Base-by-base conservation (phyloP, 2,329 filamentous ascomycete genomes). In the Rhexocercosporidium sp. region DNA sequence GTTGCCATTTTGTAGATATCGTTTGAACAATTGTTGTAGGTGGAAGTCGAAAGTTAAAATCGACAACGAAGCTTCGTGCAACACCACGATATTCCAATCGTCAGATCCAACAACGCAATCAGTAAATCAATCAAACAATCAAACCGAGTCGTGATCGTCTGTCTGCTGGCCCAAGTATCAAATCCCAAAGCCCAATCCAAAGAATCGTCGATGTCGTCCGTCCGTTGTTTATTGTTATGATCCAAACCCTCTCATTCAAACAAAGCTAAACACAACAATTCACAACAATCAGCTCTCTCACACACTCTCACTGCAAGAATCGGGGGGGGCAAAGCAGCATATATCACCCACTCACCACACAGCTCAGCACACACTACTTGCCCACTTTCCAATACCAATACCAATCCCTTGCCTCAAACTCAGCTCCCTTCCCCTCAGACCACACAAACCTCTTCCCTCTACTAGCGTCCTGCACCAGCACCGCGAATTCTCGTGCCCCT, bases 1-100 rank as follows among this genome's bases (percentile, higher is more conserved):
- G 74, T 76, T 59, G 75, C 69, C 73, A 74, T 75, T 67, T 27
- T 67, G 64, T 62, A 14, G 39, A 46, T 46, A 53, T 68, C 63
- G 62, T 41, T 34, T 46, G 56, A 12, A 41, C 34, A 18, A 41
- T 60, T 54, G 18, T 37, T 5, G 29, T 25, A 2, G 41, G 57
- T 46, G 31, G 14, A 46, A 56, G 53, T 54, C 7, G 47, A 11
- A 39, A 25, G 31, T 51, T n/a, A 62, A 5, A 60, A n/a, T 56
- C 47, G 44, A 51, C 27, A 39, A 59, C 27, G 39, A 57, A 51
- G 54, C 34, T 41, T 49, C 44, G 54, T 37, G 37, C 37, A 31
- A 57, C 39, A 37, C 59, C 25, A 49, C 29, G 29, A 31, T 3
- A 54, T 37, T 49, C 39, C n/a, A 34, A 12, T 37, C 9, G 5